Base-by-base conservation (phyloP, 805 yeast genomes). In the Ogataea haglerorum region DNA sequence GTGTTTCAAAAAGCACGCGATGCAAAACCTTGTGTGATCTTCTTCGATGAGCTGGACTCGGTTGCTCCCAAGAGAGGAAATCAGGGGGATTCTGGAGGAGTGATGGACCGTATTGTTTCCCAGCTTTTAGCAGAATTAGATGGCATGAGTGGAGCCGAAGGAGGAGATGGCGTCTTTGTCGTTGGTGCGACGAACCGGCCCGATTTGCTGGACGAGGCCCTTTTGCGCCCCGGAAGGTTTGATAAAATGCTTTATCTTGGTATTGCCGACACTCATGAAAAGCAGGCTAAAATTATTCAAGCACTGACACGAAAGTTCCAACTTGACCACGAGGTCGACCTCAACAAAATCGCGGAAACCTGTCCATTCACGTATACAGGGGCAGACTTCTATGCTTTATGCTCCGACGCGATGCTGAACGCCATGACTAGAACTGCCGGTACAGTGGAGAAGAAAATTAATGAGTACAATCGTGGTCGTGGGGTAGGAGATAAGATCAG, bases 111-210 rank as follows among this genome's bases (percentile, higher is more conserved):
- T 62, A 93, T 93, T 49, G 99, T 93, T 0, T 90, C 97, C 0
- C 99, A 93, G 61, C 67, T 93, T 28, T 69, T 93, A 38, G 96
- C 98, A 0, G 99, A 93, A 61, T 69, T 93, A 31, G 99, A 93
- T 59, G 98, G 98, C 18, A 91, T 91, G 97, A 82, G 95, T 54
- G 82, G 82, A 8, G 84, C 84, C 6, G 80, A 75, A 43, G 72
- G 75, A 7, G 84, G 82, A 4, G 89, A 83, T 43, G 98, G 97
- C 5, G 96, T 93, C 0, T 93, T 93, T 61, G 97, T 91, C 5
- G 95, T 93, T 31, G 99, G 99, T n/a, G 99, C 99, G 4, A 93
- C 99, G 0, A 93, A 93, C 56, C 74, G 99, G 54, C 99, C 99
- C 0, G 99, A 93, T 67, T 67, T 93, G 47, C 69, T 93, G 30